phyloP scores from a whole-genome alignment of 2,329 filamentous ascomycete genomes.

The Diaporthe batatas region DNA sequence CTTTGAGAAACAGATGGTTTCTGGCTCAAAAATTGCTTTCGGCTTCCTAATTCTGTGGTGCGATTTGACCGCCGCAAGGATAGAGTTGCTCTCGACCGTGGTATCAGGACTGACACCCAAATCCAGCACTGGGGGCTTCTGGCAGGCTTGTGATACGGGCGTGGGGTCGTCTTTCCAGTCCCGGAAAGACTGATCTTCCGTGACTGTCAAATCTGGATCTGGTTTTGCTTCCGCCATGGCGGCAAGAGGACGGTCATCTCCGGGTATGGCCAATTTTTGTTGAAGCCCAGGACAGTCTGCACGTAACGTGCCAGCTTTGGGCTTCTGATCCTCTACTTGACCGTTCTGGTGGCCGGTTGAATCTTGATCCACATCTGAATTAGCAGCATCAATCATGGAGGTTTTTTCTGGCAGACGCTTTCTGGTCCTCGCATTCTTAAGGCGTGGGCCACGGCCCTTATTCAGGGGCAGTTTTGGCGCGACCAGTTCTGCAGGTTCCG shows the following conservation, averaged over 20 bases:
- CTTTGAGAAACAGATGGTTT: slow-evolving; percentile 1
- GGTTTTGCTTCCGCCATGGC: background rate
- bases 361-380: background rate
- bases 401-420: background rate
- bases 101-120: background rate
- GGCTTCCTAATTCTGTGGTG: slow-evolving; percentile 62
- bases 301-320: background rate
- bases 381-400: background rate
- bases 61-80: slow-evolving; percentile 65
- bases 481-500: background rate
- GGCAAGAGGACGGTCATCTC: background rate
- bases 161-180: background rate
- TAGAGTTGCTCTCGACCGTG: slow-evolving; percentile 53
- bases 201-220: background rate
- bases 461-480: slow-evolving; percentile 1
- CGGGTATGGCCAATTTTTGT: background rate
- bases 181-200: background rate
- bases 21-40: slow-evolving; percentile 54
- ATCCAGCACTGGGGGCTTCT: slow-evolving; percentile 43
- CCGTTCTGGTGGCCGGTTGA: background rate
- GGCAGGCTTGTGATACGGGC: background rate
- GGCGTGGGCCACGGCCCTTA: slow-evolving; percentile 38
- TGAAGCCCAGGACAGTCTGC: background rate
- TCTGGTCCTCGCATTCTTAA: slow-evolving; percentile 41
- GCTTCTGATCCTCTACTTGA: background rate